These are phyloP conservation scores for Racocetra persica DNA, from an alignment of 371 early-diverging fungal genomes.

Conservation along the genomic window DNA sequence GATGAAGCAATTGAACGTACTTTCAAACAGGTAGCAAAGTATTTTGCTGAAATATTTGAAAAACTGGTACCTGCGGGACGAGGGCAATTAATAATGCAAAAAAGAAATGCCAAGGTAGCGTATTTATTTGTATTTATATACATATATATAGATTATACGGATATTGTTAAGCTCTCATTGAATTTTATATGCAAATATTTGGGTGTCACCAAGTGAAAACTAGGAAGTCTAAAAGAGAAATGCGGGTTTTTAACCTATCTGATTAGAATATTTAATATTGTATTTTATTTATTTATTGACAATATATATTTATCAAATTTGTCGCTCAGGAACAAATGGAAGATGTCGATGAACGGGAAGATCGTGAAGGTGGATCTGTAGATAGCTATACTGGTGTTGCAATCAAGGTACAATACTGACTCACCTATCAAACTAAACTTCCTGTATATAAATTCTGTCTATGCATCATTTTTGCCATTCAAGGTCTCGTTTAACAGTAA, in stretches of 20 bases:
- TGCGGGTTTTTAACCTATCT: too few relatives aligned
- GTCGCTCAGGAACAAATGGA: not conserved
- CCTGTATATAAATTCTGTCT: not conserved
- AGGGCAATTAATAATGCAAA: slow-evolving; percentile 88
- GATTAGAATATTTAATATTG: too few relatives aligned
- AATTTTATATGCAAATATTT: not conserved
- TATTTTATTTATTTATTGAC: too few relatives aligned
- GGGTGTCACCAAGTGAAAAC: too few relatives aligned
- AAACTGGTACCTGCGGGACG: slow-evolving; percentile 91
- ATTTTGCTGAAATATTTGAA: slow-evolving; percentile 90
- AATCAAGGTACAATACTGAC: too few relatives aligned
- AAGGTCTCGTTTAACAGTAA: slow-evolving; percentile 89
- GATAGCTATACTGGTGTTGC: slow-evolving; percentile 93
- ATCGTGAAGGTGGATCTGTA: slow-evolving; percentile 49
- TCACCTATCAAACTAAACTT: slow-evolving; percentile 49
- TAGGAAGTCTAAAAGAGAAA: too few relatives aligned
- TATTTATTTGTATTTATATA: not conserved
- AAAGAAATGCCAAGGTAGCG: slow-evolving; percentile 68
- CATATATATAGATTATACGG: not conserved
- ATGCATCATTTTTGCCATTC: not conserved
- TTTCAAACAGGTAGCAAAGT: slow-evolving; percentile 88
- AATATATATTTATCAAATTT: not conserved
- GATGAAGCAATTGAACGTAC: slow-evolving; percentile 97
- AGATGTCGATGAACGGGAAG: slow-evolving; percentile 59
- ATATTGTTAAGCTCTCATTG: not conserved